Conservation (phyloP, 805 yeast genomes). For the Ogataea wickerhamii region DNA sequence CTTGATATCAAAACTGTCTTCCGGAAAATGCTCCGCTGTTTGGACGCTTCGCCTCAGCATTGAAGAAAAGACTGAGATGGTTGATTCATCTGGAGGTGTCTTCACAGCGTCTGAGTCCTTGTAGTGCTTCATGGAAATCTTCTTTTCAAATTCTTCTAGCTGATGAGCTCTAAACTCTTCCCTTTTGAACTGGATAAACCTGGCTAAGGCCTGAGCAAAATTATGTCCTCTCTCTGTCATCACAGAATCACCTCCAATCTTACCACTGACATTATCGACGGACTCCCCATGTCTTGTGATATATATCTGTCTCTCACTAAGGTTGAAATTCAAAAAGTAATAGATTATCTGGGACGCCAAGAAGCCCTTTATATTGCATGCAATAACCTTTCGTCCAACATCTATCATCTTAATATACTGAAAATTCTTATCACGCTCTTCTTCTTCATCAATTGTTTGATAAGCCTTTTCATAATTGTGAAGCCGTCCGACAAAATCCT, state of each 20-base stretch:
- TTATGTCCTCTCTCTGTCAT: conserved; percentile 75
- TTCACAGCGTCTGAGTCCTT: conserved; percentile 6
- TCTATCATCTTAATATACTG: conserved; percentile 95
- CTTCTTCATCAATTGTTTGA: conserved; percentile 79
- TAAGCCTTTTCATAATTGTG: conserved; percentile 84
- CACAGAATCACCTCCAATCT: conserved; percentile 87
- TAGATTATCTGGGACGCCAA: conserved; percentile 91
- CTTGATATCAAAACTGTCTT: conserved; percentile 68
- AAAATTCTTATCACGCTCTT: conserved; percentile 55
- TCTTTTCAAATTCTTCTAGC: conserved; percentile 47
- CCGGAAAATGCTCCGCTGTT: conserved; percentile 75
- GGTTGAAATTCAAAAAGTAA: conserved; percentile 82
- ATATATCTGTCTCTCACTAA: conserved; percentile 89
- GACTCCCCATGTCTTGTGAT: conserved; percentile 95
- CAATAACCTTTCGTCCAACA: conserved; percentile 91
- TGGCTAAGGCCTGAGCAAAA: conserved; percentile 69
- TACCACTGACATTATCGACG: conserved; percentile 76
- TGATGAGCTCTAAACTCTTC: conserved; percentile 63
- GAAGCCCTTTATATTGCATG: conserved; percentile 83
- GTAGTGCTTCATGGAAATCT: conserved; percentile 26
- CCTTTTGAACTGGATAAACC: conserved; percentile 70
- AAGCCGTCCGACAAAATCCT: conserved; percentile 79
- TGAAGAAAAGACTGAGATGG: conserved; percentile 89
- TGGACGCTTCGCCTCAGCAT: conserved; percentile 77
- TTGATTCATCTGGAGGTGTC: conserved; percentile 56